Evolutionary conservation across 2,329 filamentous ascomycete genomes (phyloP).

Genomic region (Beauveria sp.): DNA sequence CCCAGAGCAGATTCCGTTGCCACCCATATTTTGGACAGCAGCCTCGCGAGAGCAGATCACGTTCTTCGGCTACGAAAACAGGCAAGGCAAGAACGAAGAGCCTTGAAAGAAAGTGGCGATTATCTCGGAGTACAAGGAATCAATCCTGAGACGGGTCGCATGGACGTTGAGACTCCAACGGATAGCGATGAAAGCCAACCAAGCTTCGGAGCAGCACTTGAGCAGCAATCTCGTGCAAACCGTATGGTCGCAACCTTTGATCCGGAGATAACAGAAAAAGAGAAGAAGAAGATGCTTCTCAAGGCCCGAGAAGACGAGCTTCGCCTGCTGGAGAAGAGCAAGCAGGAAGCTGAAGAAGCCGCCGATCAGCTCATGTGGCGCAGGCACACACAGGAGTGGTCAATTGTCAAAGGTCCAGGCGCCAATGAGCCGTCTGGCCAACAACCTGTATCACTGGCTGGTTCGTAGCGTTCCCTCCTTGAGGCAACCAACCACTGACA

Average conservation of each 20-base stretch:
- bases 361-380: conserved; percentile 35
- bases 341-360: conserved; percentile 26
- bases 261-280: conserved; percentile 26
- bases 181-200: conserved; percentile 34
- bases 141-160: conserved; percentile 48
- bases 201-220: conserved; percentile 17
- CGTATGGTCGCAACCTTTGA: conserved; percentile 25
- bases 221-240: conserved; percentile 24
- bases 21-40: conserved; percentile 9
- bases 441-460: neutral
- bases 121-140: conserved; percentile 51
- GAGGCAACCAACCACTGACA: neutral
- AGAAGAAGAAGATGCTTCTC: conserved; percentile 29
- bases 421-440: conserved; percentile 23
- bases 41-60: conserved; percentile 12
- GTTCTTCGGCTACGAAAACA: conserved; percentile 25
- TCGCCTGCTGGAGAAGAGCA: conserved; percentile 34
- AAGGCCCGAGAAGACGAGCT: conserved; percentile 28
- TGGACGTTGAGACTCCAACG: conserved; percentile 43
- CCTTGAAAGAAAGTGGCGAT: conserved; percentile 47
- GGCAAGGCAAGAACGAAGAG: conserved; percentile 30
- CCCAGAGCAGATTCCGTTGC: conserved; percentile 3
- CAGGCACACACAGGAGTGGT: conserved; percentile 40
- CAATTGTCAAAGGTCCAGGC: conserved; percentile 40
- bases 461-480: neutral